Conservation (phyloP, 2,329 filamentous ascomycete species). For the Alternaria brassicicola region DNA sequence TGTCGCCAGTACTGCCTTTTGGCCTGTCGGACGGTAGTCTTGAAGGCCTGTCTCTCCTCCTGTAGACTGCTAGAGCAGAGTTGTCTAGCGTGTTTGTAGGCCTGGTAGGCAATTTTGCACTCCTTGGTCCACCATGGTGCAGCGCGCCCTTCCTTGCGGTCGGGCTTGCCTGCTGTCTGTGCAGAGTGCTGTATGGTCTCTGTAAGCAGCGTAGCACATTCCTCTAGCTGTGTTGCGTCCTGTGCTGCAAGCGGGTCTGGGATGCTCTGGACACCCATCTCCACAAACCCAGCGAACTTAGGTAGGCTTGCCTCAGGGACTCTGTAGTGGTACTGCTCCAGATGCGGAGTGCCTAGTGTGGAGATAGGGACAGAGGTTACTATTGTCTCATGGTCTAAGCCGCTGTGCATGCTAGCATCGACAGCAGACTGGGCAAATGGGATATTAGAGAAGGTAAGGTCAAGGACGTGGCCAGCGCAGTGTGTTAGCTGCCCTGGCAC, state of each 20-base stretch:
- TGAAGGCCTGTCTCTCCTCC: not conserved
- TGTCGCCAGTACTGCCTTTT: conserved; percentile 7
- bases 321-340: not conserved
- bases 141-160: too few species aligned
- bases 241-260: too few species aligned
- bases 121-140: too few species aligned
- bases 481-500: not conserved
- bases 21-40: not conserved
- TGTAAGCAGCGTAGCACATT: not conserved
- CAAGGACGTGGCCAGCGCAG: not conserved
- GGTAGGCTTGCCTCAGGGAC: not conserved
- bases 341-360: not conserved
- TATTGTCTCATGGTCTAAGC: conserved; percentile 8
- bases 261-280: not conserved
- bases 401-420: not conserved
- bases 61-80: too few species aligned
- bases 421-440: conserved; percentile 4
- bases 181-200: not conserved
- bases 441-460: not conserved
- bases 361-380: conserved; percentile 2
- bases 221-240: too few species aligned
- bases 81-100: too few species aligned
- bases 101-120: too few species aligned
- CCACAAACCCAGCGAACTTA: conserved; percentile 3
- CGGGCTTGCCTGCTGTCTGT: too few species aligned